A percentile compares a stretch with the other conserved stretches of the same genome.
These are phyloP conservation scores for Aspergillus panamensis DNA, from an alignment of 495 filamentous ascomycete species.

Conservation along the genomic window DNA sequence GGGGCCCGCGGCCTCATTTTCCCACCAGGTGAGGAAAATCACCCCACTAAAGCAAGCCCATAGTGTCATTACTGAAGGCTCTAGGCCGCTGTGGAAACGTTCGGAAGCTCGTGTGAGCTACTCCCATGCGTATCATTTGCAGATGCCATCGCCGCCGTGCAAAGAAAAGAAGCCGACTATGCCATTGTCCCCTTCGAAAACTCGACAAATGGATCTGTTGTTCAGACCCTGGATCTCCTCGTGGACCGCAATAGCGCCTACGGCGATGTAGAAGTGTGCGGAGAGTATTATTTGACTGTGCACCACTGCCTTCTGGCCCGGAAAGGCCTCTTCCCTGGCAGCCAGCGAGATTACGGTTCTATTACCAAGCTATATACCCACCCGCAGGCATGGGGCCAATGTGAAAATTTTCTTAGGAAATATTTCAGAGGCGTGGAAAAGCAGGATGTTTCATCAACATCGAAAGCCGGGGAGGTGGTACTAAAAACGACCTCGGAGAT, in stretches of 20 bases:
- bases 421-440: constrained; percentile 68
- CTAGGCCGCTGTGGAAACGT: constrained; percentile 66
- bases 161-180: constrained; percentile 55
- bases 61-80: constrained; percentile 17
- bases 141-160: constrained; percentile 79
- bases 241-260: constrained; percentile 63
- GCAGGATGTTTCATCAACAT: constrained; percentile 84
- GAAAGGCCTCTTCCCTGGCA: constrained; percentile 30
- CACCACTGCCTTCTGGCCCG: constrained; percentile 76
- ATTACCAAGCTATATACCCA: constrained; percentile 73
- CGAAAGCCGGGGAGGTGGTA: constrained; percentile 74
- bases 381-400: constrained; percentile 93
- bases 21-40: constrained; percentile 71
- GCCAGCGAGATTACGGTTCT: constrained; percentile 28
- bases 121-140: constrained; percentile 53
- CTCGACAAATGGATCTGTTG: constrained; percentile 86
- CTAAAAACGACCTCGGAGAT: constrained; percentile 52
- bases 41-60: constrained; percentile 11
- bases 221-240: constrained; percentile 82
- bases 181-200: constrained; percentile 97
- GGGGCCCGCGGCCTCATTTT: constrained; percentile 81
- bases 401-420: constrained; percentile 64
- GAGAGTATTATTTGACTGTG: constrained; percentile 78
- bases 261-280: constrained; percentile 66
- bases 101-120: constrained; percentile 52